Evolutionary conservation across 2,329 filamentous ascomycete genomes (phyloP).

Genomic region (Tricladium varicosporioides): DNA sequence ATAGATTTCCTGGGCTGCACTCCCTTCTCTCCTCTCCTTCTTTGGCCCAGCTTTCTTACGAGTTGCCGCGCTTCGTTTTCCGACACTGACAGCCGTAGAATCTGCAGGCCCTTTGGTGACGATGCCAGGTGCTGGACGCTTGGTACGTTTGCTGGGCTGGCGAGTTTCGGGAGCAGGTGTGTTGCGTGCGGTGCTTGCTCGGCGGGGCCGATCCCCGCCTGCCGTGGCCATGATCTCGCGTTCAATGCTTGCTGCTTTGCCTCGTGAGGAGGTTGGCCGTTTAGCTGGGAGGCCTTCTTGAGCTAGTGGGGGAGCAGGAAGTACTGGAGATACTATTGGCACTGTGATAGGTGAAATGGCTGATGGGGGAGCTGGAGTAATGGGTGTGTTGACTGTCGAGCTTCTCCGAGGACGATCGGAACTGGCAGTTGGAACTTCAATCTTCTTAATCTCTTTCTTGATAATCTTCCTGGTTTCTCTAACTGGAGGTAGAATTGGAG

Average conservation of each 20-base stretch:
- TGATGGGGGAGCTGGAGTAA: slow-evolving; percentile 2
- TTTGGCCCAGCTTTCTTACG: slow-evolving; percentile 58
- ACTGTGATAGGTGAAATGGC: slow-evolving; percentile 6
- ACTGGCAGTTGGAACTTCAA: slow-evolving; percentile 11
- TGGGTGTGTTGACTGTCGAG: slow-evolving; percentile 6
- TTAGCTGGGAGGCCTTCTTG: slow-evolving; percentile 27
- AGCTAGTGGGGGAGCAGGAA: slow-evolving; percentile 2
- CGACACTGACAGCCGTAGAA: slow-evolving; percentile 60
- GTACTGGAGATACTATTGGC: slow-evolving; percentile 15
- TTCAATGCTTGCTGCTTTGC: slow-evolving; percentile 33
- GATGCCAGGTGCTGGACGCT: slow-evolving; percentile 69
- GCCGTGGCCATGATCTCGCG: slow-evolving; percentile 20
- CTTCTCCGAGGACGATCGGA: slow-evolving; percentile 11
- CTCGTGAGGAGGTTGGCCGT: slow-evolving; percentile 33
- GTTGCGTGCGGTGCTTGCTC: slow-evolving; percentile 39
- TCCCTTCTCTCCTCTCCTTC: slow-evolving; percentile 42
- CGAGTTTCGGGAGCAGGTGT: slow-evolving; percentile 42
- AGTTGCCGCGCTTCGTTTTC: slow-evolving; percentile 68
- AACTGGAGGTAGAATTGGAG: slow-evolving; percentile 33
- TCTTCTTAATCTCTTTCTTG: slow-evolving; percentile 27
- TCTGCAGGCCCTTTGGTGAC: slow-evolving; percentile 50
- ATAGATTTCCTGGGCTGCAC: slow-evolving; percentile 45
- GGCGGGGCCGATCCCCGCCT: slow-evolving; percentile 31
- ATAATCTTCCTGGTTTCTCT: slow-evolving; percentile 22
- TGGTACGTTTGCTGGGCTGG: slow-evolving; percentile 56